Conservation (phyloP, 371 early-diverging fungal species). For the Coemansia sp. region DNA sequence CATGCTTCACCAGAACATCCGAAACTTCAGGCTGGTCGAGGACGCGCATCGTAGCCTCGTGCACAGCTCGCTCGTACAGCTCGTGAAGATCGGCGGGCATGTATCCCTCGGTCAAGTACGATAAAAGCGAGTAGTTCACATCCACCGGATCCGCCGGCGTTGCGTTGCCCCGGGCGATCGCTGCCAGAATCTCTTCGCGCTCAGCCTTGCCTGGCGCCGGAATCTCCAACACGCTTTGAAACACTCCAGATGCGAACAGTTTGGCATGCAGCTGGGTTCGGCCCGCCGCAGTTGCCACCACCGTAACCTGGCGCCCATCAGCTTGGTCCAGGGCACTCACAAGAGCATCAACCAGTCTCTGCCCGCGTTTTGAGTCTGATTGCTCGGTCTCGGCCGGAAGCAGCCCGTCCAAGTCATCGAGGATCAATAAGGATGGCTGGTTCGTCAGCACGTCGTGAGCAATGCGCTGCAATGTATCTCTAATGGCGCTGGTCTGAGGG, state of each 20-base stretch:
- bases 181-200: slow-evolving; percentile 57
- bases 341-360: slow-evolving; percentile 20
- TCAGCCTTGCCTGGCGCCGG: slow-evolving; percentile 41
- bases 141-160: slow-evolving; percentile 35
- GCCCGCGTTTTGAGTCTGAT: slow-evolving; percentile 16
- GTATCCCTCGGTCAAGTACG: slow-evolving; percentile 87
- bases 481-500: slow-evolving; percentile 52
- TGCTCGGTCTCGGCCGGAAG: slow-evolving; percentile 78
- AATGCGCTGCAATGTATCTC: slow-evolving; percentile 60
- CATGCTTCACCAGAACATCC: slow-evolving; percentile 53
- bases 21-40: slow-evolving; percentile 7
- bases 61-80: slow-evolving; percentile 76
- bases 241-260: slow-evolving; percentile 30
- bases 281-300: slow-evolving; percentile 50
- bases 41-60: slow-evolving; percentile 73
- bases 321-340: neutral
- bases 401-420: slow-evolving; percentile 96
- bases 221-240: slow-evolving; percentile 34
- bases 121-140: slow-evolving; percentile 70
- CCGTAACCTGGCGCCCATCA: slow-evolving; percentile 26
- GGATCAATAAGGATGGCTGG: slow-evolving; percentile 82
- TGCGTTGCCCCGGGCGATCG: slow-evolving; percentile 58
- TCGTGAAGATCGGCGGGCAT: slow-evolving; percentile 79
- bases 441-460: slow-evolving; percentile 73
- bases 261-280: slow-evolving; percentile 32